Evolutionary conservation across 345 rosid genomes (phyloP).

Genomic region (Triadica sebifera): DNA sequence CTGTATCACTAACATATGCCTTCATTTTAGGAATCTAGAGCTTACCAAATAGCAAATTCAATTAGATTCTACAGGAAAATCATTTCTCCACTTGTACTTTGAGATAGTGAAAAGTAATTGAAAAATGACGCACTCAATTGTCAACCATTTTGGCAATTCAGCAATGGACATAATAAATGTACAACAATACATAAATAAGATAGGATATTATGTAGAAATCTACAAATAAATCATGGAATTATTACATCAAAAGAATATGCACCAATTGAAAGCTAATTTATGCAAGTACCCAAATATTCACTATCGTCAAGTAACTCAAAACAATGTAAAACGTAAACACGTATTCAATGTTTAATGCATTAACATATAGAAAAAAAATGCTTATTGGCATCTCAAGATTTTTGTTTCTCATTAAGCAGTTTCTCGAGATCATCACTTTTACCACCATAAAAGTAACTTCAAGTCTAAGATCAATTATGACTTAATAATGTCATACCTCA

Average conservation of each 20-base stretch:
- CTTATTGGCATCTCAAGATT: neutral
- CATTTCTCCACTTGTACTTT: slow-evolving; percentile 3
- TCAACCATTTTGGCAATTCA: neutral
- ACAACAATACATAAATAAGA: neutral
- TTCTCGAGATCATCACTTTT: neutral
- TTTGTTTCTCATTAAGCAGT: neutral
- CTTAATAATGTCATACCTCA: slow-evolving; percentile 63
- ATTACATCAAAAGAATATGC: too few species aligned
- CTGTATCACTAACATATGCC: slow-evolving; percentile 95
- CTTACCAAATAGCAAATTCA: slow-evolving; percentile 64
- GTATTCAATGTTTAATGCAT: neutral
- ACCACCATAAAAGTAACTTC: slow-evolving; percentile 12
- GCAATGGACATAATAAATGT: neutral
- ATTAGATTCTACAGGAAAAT: slow-evolving; percentile 34
- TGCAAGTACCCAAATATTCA: neutral
- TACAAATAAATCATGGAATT: neutral
- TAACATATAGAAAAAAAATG: neutral
- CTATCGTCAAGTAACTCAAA: neutral
- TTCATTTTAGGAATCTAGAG: slow-evolving; percentile 99
- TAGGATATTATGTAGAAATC: neutral
- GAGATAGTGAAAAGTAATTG: neutral
- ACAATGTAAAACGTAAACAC: neutral
- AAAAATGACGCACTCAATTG: neutral
- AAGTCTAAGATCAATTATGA: slow-evolving; percentile 10
- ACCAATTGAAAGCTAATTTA: neutral